These are phyloP conservation scores for Rhododendron ovatum DNA, from an alignment of 148 eudicot species.

Conservation along the genomic window DNA sequence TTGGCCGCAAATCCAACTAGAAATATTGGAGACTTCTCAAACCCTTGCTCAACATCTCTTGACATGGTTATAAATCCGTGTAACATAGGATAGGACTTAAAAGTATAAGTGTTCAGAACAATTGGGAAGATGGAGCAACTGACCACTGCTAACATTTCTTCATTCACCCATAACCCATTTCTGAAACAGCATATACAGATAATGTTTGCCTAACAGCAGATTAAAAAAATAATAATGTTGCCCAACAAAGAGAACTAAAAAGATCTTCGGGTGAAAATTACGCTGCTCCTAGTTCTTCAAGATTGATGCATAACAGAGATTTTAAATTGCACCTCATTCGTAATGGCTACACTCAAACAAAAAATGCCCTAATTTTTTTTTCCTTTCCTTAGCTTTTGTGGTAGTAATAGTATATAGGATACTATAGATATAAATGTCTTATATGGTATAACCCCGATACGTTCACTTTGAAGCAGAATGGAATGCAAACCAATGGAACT, in stretches of 20 bases:
- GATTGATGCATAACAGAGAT: background rate
- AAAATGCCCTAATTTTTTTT: background rate
- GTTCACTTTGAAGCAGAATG: background rate
- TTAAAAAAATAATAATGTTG: background rate
- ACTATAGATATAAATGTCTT: background rate
- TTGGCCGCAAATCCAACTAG: background rate
- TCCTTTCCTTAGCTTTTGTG: background rate
- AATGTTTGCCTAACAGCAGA: background rate
- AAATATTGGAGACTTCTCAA: background rate
- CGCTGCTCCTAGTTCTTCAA: background rate
- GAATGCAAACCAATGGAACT: background rate
- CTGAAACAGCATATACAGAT: slow-evolving; percentile 3
- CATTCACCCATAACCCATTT: background rate
- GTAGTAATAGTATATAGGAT: background rate
- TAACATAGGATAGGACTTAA: background rate
- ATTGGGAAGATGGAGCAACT: background rate
- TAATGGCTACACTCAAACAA: background rate
- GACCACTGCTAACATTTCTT: background rate
- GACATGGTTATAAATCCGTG: no score
- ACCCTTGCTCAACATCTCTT: background rate
- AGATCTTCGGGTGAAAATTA: background rate
- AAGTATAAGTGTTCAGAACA: background rate
- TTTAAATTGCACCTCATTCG: background rate
- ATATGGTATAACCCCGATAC: background rate
- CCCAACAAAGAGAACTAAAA: background rate